Conservation (phyloP, 805 yeast genomes). For the Priceomyces melissophilus region DNA sequence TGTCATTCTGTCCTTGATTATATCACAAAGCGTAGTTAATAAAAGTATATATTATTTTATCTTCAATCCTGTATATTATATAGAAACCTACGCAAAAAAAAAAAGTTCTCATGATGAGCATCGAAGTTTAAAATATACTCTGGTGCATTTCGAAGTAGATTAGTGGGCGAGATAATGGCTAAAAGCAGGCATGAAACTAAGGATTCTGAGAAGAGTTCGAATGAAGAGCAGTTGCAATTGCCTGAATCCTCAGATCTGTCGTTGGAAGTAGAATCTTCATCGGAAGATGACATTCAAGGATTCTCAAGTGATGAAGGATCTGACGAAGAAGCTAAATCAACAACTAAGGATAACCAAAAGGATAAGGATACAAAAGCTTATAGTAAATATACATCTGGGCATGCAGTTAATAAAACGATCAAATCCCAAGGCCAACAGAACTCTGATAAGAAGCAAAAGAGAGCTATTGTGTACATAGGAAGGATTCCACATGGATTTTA, state of each 20-base stretch:
- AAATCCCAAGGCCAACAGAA: constrained; percentile 9
- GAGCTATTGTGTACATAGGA: constrained; percentile 83
- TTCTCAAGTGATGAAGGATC: constrained; percentile 10
- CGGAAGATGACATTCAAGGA: constrained; percentile 15
- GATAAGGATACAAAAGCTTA: constrained; percentile 15
- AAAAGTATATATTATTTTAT: background rate
- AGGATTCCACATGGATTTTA: constrained; percentile 91
- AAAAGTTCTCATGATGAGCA: constrained; percentile 2
- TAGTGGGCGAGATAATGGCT: background rate
- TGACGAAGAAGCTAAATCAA: constrained; percentile 5
- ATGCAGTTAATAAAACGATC: constrained; percentile 19
- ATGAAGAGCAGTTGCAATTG: constrained; percentile 12
- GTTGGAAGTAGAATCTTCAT: constrained; percentile 14
- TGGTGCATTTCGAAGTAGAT: background rate
- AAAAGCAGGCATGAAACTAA: background rate
- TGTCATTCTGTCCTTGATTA: too few relatives aligned
- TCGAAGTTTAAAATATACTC: background rate
- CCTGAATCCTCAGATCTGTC: constrained; percentile 17
- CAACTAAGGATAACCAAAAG: constrained; percentile 16
- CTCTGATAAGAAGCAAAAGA: constrained; percentile 18
- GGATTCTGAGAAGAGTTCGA: constrained; percentile 10
- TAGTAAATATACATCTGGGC: constrained; percentile 11
- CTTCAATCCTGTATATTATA: background rate
- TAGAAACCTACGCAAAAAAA: background rate
- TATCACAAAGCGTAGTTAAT: too few relatives aligned